Evolutionary conservation across 371 early-diverging fungal genomes (phyloP).

Genomic region (Nematocida sp.): DNA sequence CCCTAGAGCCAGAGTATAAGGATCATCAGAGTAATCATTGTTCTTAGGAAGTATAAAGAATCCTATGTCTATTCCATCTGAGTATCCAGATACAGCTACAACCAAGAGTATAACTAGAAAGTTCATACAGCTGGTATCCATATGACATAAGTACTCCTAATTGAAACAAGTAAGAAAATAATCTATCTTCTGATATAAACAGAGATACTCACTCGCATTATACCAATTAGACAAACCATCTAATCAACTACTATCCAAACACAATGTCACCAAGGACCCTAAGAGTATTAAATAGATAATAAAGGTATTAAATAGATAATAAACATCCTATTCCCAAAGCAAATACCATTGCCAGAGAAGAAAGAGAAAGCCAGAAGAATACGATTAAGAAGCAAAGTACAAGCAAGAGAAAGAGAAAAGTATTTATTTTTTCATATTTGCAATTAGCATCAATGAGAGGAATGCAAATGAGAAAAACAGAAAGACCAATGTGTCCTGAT

Average conservation of each 20-base stretch:
- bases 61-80: conserved; percentile 3
- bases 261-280: not conserved
- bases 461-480: conserved; percentile 40
- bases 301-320: not conserved
- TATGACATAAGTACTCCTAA: not conserved
- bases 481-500: conserved; percentile 57
- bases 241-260: not conserved
- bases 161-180: conserved; percentile 24
- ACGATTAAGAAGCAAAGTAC: too few relatives aligned
- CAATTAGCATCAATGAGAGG: not conserved
- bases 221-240: not conserved
- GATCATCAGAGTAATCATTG: not conserved
- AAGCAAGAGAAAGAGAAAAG: too few relatives aligned
- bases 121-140: not conserved
- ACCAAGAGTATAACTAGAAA: not conserved
- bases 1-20: not conserved
- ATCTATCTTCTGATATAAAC: not conserved
- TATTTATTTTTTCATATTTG: too few relatives aligned
- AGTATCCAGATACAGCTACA: too few relatives aligned
- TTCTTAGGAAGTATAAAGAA: conserved; percentile 36
- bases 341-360: not conserved
- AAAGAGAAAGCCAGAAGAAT: too few relatives aligned
- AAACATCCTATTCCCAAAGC: not conserved
- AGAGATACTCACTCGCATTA: too few relatives aligned
- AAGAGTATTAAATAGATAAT: not conserved